Evolutionary conservation across 306 rosid genomes (phyloP).

Genomic region (Crataegus laevigata): DNA sequence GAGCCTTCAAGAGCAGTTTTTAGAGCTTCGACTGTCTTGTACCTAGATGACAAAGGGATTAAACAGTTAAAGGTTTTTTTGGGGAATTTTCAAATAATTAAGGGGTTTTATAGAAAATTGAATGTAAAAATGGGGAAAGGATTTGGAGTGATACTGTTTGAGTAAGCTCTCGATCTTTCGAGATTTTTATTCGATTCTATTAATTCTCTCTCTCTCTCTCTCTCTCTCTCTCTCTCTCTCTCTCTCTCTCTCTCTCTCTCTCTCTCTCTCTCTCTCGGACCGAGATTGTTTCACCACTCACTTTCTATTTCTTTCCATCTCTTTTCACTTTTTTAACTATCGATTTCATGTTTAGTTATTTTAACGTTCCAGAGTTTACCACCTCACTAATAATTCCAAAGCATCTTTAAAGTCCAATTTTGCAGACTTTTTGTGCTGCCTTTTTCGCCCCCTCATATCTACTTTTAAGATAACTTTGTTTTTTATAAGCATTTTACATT

Average conservation of each 20-base stretch:
- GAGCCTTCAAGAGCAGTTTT: slow-evolving; percentile 98
- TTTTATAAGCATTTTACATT: too few relatives aligned
- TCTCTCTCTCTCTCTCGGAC: too few relatives aligned
- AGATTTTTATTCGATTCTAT: slow-evolving; percentile 89
- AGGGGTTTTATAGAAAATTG: not conserved
- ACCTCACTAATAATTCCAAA: too few relatives aligned
- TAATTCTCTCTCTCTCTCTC: slow-evolving; percentile 26
- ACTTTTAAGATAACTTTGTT: too few relatives aligned
- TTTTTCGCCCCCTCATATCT: too few relatives aligned
- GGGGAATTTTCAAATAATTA: not conserved
- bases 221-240: not conserved
- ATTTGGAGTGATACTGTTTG: slow-evolving; percentile 49
- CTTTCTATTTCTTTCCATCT: too few relatives aligned
- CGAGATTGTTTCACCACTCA: too few relatives aligned
- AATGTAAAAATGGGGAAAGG: not conserved
- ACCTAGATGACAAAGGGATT: slow-evolving; percentile 33
- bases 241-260: not conserved
- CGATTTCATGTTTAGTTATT: too few relatives aligned
- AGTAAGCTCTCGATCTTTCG: slow-evolving; percentile 93
- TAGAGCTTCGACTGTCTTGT: slow-evolving; percentile 77
- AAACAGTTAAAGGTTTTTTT: not conserved
- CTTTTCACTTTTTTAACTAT: too few relatives aligned
- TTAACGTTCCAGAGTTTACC: too few relatives aligned
- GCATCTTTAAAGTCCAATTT: too few relatives aligned
- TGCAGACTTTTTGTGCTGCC: too few relatives aligned